Percentiles rank a stretch among this genome's conserved stretches.
Evolutionary conservation across 257 asterid species (phyloP).

Genomic region (Jacaranda copaia): DNA sequence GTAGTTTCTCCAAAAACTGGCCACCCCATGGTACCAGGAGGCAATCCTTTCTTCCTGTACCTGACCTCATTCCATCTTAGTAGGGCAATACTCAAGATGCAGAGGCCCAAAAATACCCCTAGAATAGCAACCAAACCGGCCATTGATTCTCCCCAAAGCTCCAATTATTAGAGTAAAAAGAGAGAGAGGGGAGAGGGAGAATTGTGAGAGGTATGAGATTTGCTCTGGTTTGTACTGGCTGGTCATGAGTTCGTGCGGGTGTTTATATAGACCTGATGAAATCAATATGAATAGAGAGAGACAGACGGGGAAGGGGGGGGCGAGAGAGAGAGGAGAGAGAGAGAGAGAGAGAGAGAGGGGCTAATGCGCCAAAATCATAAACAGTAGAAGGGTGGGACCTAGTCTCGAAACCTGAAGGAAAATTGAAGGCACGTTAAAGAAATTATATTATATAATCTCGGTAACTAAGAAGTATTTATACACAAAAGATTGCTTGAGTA

Average conservation of each 20-base stretch:
- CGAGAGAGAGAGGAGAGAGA: slow-evolving; percentile 26
- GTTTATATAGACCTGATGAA: slow-evolving; percentile 68
- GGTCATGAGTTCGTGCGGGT: slow-evolving; percentile 75
- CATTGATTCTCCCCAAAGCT: slow-evolving; percentile 68
- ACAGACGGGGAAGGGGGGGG: slow-evolving; percentile 27
- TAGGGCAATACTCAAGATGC: slow-evolving; percentile 71
- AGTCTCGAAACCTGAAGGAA: slow-evolving; percentile 41
- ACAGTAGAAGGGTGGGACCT: slow-evolving; percentile 49
- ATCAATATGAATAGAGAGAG: slow-evolving; percentile 40
- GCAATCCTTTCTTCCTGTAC: slow-evolving; percentile 83
- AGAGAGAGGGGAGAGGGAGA: slow-evolving; percentile 38
- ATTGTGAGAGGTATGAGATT: slow-evolving; percentile 56
- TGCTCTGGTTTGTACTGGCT: slow-evolving; percentile 62
- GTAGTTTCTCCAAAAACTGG: slow-evolving; percentile 98
- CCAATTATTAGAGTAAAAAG: slow-evolving; percentile 41
- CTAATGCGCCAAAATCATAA: slow-evolving; percentile 76
- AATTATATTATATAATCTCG: slow-evolving; percentile 18
- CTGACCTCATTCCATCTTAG: slow-evolving; percentile 88
- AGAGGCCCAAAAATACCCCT: slow-evolving; percentile 64
- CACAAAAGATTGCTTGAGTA: slow-evolving; percentile 31
- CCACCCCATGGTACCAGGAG: slow-evolving; percentile 99
- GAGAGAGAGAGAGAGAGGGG: slow-evolving; percentile 38
- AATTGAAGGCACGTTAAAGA: slow-evolving; percentile 34
- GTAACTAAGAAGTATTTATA: slow-evolving; percentile 18
- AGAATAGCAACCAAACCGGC: slow-evolving; percentile 63